These are phyloP conservation scores for Rhizophlyctis rosea DNA, from an alignment of 192 early-diverging fungal genomes.

Conservation along the genomic window DNA sequence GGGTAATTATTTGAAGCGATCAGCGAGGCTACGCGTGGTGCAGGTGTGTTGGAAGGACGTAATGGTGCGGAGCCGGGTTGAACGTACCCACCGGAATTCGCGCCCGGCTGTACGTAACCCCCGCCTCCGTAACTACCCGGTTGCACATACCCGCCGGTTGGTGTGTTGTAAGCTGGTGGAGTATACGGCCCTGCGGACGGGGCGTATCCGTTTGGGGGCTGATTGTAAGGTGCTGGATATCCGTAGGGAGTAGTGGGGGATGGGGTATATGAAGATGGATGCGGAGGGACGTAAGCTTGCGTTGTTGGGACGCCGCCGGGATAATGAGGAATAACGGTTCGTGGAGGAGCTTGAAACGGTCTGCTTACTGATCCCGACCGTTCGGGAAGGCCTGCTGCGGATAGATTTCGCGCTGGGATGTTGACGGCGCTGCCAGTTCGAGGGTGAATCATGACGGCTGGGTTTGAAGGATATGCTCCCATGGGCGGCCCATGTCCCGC, in stretches of 20 bases:
- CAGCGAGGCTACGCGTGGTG: background rate
- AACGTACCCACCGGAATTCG: background rate
- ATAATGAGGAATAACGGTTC: background rate
- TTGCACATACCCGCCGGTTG: background rate
- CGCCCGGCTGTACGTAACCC: background rate
- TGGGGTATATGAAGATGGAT: slow-evolving; percentile 6
- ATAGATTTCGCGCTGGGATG: slow-evolving; percentile 24
- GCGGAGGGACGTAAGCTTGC: no score
- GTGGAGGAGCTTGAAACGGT: slow-evolving; percentile 22
- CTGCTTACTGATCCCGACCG: slow-evolving; percentile 4
- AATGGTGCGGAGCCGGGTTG: background rate
- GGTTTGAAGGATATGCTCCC: background rate
- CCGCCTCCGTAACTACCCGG: slow-evolving; percentile 1
- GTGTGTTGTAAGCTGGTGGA: no score
- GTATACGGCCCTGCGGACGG: no score
- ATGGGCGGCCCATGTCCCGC: background rate
- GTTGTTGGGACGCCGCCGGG: no score
- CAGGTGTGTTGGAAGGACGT: background rate
- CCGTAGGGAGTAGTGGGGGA: background rate
- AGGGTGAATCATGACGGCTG: slow-evolving; percentile 10
- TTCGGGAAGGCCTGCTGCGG: slow-evolving; percentile 23
- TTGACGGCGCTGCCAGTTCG: slow-evolving; percentile 10
- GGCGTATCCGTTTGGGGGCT: no score
- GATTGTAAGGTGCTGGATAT: slow-evolving; percentile 8
- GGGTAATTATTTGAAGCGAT: background rate